A percentile compares a stretch with the other conserved stretches of the same genome.
These are phyloP conservation scores for Candida anglica DNA, from an alignment of 805 yeast species.

Conservation along the genomic window DNA sequence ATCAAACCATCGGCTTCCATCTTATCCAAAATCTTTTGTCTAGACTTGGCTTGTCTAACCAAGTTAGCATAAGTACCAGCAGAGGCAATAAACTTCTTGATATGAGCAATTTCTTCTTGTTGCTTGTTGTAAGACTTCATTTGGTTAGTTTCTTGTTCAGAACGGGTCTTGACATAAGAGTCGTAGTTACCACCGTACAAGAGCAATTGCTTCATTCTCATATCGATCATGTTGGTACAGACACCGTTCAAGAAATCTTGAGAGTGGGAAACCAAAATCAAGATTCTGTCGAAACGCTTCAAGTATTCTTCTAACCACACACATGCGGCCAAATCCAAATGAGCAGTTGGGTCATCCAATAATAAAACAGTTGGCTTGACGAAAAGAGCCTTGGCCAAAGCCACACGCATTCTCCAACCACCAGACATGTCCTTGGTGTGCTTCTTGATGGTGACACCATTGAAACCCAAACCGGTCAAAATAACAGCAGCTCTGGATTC, in stretches of 20 bases:
- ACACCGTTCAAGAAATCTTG: conserved; percentile 99
- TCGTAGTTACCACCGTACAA: conserved; percentile 98
- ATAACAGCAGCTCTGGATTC: conserved; percentile 96
- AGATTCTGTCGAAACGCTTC: conserved; percentile 88
- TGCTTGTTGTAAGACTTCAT: conserved; percentile 96
- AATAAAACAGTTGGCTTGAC: conserved; percentile 94
- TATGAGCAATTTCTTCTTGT: conserved; percentile 98
- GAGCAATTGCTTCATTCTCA: conserved; percentile 75
- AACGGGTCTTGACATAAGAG: conserved; percentile 90
- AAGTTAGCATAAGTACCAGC: conserved; percentile 99
- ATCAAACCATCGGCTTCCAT: conserved; percentile 99
- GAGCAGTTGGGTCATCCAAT: conserved; percentile 99
- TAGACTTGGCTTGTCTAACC: conserved; percentile 97
- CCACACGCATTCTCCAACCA: conserved; percentile 99
- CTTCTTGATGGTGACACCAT: conserved; percentile 78
- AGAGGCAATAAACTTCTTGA: conserved; percentile 97
- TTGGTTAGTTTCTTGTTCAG: conserved; percentile 93
- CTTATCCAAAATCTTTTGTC: conserved; percentile 98
- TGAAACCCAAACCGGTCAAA: conserved; percentile 96
- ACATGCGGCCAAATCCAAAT: conserved; percentile 98
- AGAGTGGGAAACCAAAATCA: conserved; percentile 94
- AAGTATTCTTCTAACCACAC: conserved; percentile 99
- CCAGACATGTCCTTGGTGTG: conserved; percentile 99
- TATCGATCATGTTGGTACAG: conserved; percentile 96
- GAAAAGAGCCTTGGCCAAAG: conserved; percentile 94